Evolutionary conservation across 805 yeast species (phyloP), one percentile per base, ranked within the genome.

Genomic region (Jamesozyma rosinii): DNA sequence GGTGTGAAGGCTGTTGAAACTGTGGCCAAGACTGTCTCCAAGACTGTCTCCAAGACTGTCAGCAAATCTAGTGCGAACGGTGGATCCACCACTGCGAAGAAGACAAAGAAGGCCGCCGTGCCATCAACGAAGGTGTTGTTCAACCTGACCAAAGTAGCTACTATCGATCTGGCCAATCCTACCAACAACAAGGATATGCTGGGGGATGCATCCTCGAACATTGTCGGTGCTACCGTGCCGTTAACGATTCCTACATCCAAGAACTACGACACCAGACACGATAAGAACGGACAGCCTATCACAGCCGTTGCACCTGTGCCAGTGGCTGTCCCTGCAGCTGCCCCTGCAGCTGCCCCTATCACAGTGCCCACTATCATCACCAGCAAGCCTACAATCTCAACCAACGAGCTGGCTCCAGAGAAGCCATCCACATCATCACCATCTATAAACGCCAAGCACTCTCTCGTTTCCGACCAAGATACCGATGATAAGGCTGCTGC

Each of bases 171-270:
- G 29, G 27, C 17, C n/a, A 29, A 38, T 19, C 43, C 43, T 19
- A 27, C 35, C 9, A 34, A 35, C 6, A 29, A 35, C n/a, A 40
- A 27, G 17, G 26, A 21, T 27, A 38, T 41, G 19, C 43, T 46
- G 4, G 43, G 44, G 21, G 38, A 40, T 15, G 43, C 46, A 3
- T 24, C 37, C 4, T 45, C 46, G 6, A 43, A 43, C 35, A 55
- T 51, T 38, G 63, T 63, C 5, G 66, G 66, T 31, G 66, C 66
- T 2, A 60, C 65, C 9, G 40, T 61, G 10, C 66, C 66, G 3
- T 45, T 47, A 13, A 45, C 54, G n/a, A 58, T 61, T 22, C 66
- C 66, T 35, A 59, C 64, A 2, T 61, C 66, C 14, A 51, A 54
- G 36, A 57, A 59, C 29, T 57, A 52, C 35, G 44, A 53, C 41